Evolutionary conservation across 2,329 filamentous ascomycete genomes (phyloP).

Genomic region (Epichloe sp.): DNA sequence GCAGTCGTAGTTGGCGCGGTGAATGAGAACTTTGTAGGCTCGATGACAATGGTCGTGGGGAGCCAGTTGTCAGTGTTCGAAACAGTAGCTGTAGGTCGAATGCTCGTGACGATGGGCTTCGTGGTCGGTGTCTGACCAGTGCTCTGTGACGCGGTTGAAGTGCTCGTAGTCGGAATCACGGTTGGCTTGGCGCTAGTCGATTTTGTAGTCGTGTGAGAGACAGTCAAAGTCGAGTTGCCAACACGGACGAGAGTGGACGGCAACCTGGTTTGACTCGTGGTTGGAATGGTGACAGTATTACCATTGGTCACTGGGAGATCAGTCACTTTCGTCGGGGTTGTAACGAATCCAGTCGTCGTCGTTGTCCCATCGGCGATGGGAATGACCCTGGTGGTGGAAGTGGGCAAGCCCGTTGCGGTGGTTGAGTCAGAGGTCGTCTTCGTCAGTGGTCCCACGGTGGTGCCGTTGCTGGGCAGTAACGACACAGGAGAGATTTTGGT

Average conservation of each 20-base stretch:
- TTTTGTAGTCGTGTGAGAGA: not conserved
- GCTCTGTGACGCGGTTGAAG: slow-evolving; percentile 9
- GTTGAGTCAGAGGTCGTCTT: slow-evolving; percentile 3
- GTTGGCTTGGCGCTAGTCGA: not conserved
- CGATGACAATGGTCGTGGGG: slow-evolving; percentile 48
- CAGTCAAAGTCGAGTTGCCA: slow-evolving; percentile 4
- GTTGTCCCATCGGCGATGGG: slow-evolving; percentile 6
- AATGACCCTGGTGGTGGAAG: slow-evolving; percentile 1
- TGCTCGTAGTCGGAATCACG: slow-evolving; percentile 7
- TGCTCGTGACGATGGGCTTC: slow-evolving; percentile 22
- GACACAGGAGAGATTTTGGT: not conserved
- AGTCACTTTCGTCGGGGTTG: slow-evolving; percentile 1
- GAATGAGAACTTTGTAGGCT: slow-evolving; percentile 27
- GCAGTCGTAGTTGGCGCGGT: slow-evolving; percentile 17
- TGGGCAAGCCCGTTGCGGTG: not conserved
- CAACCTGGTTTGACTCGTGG: slow-evolving; percentile 1
- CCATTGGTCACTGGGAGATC: slow-evolving; percentile 1
- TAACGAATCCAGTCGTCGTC: not conserved
- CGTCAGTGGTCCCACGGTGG: slow-evolving; percentile 7
- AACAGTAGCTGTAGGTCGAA: slow-evolving; percentile 29
- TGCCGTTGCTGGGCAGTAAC: slow-evolving; percentile 4
- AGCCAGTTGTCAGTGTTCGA: slow-evolving; percentile 34
- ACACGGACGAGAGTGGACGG: slow-evolving; percentile 1
- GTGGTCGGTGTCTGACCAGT: slow-evolving; percentile 4
- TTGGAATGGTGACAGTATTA: not conserved